Percentiles rank a stretch among this genome's conserved stretches.
Evolutionary conservation across 1,139 yeast species (phyloP).

Genomic region (Geotrichum cucujoidarum): DNA sequence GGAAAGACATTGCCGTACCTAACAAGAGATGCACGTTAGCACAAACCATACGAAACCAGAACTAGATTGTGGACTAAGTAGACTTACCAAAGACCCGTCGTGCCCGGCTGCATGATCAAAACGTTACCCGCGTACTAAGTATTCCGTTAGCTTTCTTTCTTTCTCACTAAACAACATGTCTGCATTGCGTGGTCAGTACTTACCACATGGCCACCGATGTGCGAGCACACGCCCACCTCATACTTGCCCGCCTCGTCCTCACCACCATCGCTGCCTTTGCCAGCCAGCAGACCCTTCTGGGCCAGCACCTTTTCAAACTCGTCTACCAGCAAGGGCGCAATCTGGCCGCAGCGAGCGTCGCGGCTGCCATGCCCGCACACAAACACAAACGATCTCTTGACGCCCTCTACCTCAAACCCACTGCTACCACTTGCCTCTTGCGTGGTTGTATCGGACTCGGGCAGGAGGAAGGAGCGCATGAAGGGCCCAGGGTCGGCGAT

Average conservation of each 20-base stretch:
- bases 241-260: slow-evolving; percentile 32
- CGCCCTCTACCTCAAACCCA: too few species aligned
- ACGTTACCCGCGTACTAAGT: slow-evolving; percentile 68
- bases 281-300: slow-evolving; percentile 32
- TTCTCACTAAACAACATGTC: too few species aligned
- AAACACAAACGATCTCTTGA: slow-evolving; percentile 42
- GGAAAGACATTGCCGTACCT: slow-evolving; percentile 62
- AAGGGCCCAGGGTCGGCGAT: slow-evolving; percentile 39
- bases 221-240: slow-evolving; percentile 57
- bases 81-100: slow-evolving; percentile 46
- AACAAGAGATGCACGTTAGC: background rate
- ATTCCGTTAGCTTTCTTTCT: too few species aligned
- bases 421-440: too few species aligned
- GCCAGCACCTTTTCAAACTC: slow-evolving; percentile 49
- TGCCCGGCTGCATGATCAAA: slow-evolving; percentile 37
- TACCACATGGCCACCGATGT: slow-evolving; percentile 65
- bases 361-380: slow-evolving; percentile 64
- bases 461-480: slow-evolving; percentile 39
- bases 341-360: slow-evolving; percentile 60
- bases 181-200: too few species aligned
- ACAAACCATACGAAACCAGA: background rate
- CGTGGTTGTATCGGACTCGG: too few species aligned
- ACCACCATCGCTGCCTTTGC: slow-evolving; percentile 21
- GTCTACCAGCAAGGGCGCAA: slow-evolving; percentile 52
- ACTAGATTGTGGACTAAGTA: background rate